Evolutionary conservation across 2,329 filamentous ascomycete species (phyloP).

Genomic region (Claviceps digitariae): DNA sequence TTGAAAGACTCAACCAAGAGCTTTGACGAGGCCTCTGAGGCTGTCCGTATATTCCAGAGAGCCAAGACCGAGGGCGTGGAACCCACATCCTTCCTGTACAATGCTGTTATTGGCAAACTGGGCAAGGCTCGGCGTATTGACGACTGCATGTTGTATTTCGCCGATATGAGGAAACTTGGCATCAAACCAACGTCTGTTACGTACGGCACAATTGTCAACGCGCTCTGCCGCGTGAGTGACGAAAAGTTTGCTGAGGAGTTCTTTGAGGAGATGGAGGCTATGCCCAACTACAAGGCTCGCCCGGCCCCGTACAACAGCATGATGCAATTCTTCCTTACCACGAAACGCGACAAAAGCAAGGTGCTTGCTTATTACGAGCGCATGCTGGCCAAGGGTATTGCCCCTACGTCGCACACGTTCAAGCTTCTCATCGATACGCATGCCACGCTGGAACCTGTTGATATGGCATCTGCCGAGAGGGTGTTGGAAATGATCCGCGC

Average conservation of each 20-base stretch:
- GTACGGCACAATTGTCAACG: constrained; percentile 96
- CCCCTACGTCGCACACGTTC: constrained; percentile 90
- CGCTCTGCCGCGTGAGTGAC: constrained; percentile 89
- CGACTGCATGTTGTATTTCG: constrained; percentile 95
- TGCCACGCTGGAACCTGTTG: constrained; percentile 79
- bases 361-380: constrained; percentile 89
- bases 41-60: constrained; percentile 92
- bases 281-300: constrained; percentile 96
- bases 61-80: constrained; percentile 89
- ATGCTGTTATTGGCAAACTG: constrained; percentile 93
- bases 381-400: constrained; percentile 77
- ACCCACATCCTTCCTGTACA: constrained; percentile 94
- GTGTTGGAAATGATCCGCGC: constrained; percentile 67
- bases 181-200: constrained; percentile 96
- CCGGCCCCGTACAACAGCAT: constrained; percentile 97
- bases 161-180: constrained; percentile 85
- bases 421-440: constrained; percentile 94
- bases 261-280: constrained; percentile 98
- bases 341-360: constrained; percentile 90
- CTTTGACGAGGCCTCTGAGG: constrained; percentile 93
- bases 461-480: constrained; percentile 77
- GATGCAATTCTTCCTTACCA: constrained; percentile 98
- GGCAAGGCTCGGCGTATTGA: constrained; percentile 96
- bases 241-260: constrained; percentile 96
- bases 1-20: constrained; percentile 95